Evolutionary conservation across 768 basidiomycete species (phyloP), one percentile per base, ranked within the genome.

Genomic region (Epithele typhae): DNA sequence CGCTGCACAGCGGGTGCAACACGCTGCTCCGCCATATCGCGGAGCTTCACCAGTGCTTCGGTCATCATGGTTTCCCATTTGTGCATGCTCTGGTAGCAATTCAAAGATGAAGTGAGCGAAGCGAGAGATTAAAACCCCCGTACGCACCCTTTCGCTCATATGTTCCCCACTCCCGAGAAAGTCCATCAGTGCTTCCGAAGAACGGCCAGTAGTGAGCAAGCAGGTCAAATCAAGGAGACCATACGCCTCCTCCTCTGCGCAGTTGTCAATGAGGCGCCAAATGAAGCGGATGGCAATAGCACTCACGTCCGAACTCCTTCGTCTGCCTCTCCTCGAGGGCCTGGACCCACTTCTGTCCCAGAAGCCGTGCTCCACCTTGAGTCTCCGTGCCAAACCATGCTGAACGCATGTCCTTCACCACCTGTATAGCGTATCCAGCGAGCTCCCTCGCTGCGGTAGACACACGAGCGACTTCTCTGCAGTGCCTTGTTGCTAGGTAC

Each of bases 31-130:
- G 84, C 74, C 57, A 74, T 79, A 61, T 92, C 85, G 43, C 87
- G 84, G 46, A 91, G 66, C 60, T 81, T 87, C 25, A 74, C 69
- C 41, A 92, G 64, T 14, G 86, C 78, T 50, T 90, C 86, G 9
- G 72, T 71, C 54, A 90, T 76, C 4, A 79, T 80, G 1, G 78
- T 70, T 60, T 92, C 88, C 89, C 89, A 92, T 62, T 88, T 89
- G 60, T 83, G 81, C 46, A 92, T 72, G 38, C 81, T 80, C 89
- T 92, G 36, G 6, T 47, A 36, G 5, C 27, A 14, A 14, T 30
- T 30, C 27, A 30, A 30, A 14, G 27, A 30, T 30, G 14, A 14
- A 30, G 7, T 30, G 27, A 30, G 7, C 14, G 27, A 30, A 30
- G 7, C 7, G 7, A 14, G 27, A 14, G 8, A 14, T 7, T 30